Evolutionary conservation across 2,329 filamentous ascomycete genomes (phyloP).

Genomic region (Huntiella abstrusa): DNA sequence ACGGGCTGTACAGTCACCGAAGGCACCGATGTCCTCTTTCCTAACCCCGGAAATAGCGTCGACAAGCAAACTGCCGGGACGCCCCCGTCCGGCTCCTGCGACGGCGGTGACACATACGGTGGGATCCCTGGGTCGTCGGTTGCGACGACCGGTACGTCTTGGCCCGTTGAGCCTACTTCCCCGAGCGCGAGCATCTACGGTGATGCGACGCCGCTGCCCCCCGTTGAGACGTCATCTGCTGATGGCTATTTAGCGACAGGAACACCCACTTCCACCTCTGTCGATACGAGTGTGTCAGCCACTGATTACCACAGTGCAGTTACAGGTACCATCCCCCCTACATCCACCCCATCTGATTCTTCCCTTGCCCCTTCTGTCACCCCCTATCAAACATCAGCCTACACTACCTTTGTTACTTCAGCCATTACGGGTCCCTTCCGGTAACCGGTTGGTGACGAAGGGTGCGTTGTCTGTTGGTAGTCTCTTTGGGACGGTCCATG

Average conservation of each 20-base stretch:
- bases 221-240: neutral
- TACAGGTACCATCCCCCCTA: slow-evolving; percentile 1
- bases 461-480: no score
- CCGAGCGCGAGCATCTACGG: no score
- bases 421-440: no score
- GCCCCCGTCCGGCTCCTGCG: slow-evolving; percentile 14
- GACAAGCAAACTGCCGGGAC: slow-evolving; percentile 17
- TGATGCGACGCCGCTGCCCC: no score
- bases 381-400: neutral
- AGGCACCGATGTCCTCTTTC: slow-evolving; percentile 39
- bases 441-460: no score
- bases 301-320: neutral
- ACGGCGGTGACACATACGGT: neutral
- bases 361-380: neutral
- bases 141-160: no score
- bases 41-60: slow-evolving; percentile 38
- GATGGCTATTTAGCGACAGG: neutral
- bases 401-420: no score
- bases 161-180: no score
- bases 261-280: no score
- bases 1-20: slow-evolving; percentile 37
- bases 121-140: neutral
- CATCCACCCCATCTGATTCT: neutral
- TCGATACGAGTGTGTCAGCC: neutral
- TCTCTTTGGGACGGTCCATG: no score